These are phyloP conservation scores for Dendrothele bispora DNA, from an alignment of 768 basidiomycete species.

Conservation along the genomic window DNA sequence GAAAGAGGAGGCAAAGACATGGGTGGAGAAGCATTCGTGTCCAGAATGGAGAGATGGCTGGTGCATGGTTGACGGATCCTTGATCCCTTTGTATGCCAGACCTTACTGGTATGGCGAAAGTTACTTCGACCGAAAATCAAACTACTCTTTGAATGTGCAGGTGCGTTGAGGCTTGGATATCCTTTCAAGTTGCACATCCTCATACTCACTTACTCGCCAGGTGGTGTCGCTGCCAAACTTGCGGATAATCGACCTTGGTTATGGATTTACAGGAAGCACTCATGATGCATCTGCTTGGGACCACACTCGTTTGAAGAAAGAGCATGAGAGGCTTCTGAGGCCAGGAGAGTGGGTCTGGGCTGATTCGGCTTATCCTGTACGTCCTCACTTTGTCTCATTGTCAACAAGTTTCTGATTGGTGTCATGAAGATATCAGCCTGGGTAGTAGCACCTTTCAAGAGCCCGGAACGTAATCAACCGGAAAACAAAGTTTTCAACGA, in stretches of 20 bases:
- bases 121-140: conserved; percentile 26
- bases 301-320: conserved; percentile 16
- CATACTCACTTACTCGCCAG: conserved; percentile 1
- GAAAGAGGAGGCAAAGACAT: conserved; percentile 10
- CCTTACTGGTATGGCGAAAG: conserved; percentile 24
- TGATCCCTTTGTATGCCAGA: conserved; percentile 12
- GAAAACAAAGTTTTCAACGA: no score
- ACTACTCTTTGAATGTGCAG: conserved; percentile 25
- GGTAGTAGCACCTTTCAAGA: no score
- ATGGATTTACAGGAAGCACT: conserved; percentile 32
- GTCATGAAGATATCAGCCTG: no score
- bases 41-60: conserved; percentile 17
- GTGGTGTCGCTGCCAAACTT: conserved; percentile 28
- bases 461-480: no score
- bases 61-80: conserved; percentile 19
- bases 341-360: no score
- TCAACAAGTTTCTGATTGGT: no score
- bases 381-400: no score
- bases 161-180: no score
- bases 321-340: no score
- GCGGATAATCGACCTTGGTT: conserved; percentile 31
- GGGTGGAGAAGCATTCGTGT: conserved; percentile 14
- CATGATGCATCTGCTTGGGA: conserved; percentile 35
- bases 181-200: neutral
- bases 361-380: no score